Evolutionary conservation across 2,329 filamentous ascomycete genomes (phyloP), one percentile per base, ranked within the genome.

Genomic region (Talaromyces sp.): DNA sequence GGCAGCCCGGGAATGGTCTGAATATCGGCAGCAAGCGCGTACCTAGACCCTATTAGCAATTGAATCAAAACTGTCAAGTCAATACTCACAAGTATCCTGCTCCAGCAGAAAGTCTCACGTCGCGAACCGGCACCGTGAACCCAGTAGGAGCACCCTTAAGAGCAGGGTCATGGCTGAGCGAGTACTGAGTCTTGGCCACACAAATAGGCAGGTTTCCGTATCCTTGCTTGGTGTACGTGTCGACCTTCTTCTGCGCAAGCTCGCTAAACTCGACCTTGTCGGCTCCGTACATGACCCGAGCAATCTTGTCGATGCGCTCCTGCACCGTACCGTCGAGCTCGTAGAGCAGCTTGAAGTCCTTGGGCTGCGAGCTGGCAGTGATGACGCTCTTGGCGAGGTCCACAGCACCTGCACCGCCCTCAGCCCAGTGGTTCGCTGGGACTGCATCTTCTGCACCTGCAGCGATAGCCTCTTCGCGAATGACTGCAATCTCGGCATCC

Each of bases 151-250:
- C 94, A 64, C 94, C 94, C 84, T 99, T 99, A 68, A 97, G 83
- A 11, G 90, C 87, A 2, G 93, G 89, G 74, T 99, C 92, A 76
- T 97, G 93, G 61, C 89, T 94, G 54, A 99, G 83, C 35, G 91
- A 96, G 80, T 99, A 99, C 77, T 99, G 94, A 14, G 94, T 99
- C 87, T 99, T 99, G 64, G 94, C 94, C 65, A 97, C 85, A 75
- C 94, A 99, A 71, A 97, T 96, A 38, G 94, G 94, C 65, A 99
- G 80, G 75, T 96, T 91, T 24, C 89, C 89, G 69, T 93, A 95
- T 52, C 94, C 94, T 76, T 97, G 94, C 72, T 86, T 86, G 32
- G 90, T 92, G 78, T 97, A 99, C 8, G 88, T 92, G 72, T 97
- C 92, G 65, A 97, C 89, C 85, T 99, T 97, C 80, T 92, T 91